Percentiles rank a stretch among this genome's conserved stretches.
Evolutionary conservation across 768 basidiomycete species (phyloP).

Genomic region (Lyophyllum decastes): DNA sequence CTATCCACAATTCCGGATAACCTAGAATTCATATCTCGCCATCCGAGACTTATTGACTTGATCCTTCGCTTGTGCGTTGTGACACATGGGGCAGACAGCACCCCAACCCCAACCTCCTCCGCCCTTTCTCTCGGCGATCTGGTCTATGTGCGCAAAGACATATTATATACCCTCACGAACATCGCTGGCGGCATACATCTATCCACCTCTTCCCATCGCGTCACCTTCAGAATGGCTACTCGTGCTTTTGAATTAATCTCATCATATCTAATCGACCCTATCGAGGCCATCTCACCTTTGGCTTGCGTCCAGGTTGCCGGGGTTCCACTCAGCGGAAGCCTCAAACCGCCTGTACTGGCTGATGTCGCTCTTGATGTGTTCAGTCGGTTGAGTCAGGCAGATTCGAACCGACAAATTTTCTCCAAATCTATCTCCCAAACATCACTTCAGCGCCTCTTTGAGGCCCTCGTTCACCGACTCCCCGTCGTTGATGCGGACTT

Average conservation of each 20-base stretch:
- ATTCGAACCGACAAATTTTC: conserved; percentile 77
- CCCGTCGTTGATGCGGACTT: conserved; percentile 81
- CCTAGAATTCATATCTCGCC: conserved; percentile 59
- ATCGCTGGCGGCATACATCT: conserved; percentile 57
- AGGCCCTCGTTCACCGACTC: conserved; percentile 77
- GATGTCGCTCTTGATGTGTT: conserved; percentile 86
- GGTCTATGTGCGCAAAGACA: conserved; percentile 75
- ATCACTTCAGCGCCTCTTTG: conserved; percentile 64
- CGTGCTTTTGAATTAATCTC: conserved; percentile 68
- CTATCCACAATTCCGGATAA: conserved; percentile 79
- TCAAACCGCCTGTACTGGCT: conserved; percentile 59
- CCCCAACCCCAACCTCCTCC: conserved; percentile 47
- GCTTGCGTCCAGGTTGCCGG: conserved; percentile 58
- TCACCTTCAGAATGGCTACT: conserved; percentile 49
- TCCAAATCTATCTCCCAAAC: conserved; percentile 57
- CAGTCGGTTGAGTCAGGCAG: conserved; percentile 73
- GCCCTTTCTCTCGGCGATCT: conserved; percentile 72
- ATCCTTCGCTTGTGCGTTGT: conserved; percentile 70
- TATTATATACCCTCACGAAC: conserved; percentile 66
- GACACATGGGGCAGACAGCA: conserved; percentile 31
- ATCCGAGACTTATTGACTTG: conserved; percentile 63
- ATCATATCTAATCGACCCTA: conserved; percentile 73
- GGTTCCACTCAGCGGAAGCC: conserved; percentile 35
- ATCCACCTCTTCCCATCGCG: conserved; percentile 39
- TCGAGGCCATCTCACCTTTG: conserved; percentile 65